Evolutionary conservation across 2,329 filamentous ascomycete species (phyloP).

Genomic region (Chaetomiaceae sp.): DNA sequence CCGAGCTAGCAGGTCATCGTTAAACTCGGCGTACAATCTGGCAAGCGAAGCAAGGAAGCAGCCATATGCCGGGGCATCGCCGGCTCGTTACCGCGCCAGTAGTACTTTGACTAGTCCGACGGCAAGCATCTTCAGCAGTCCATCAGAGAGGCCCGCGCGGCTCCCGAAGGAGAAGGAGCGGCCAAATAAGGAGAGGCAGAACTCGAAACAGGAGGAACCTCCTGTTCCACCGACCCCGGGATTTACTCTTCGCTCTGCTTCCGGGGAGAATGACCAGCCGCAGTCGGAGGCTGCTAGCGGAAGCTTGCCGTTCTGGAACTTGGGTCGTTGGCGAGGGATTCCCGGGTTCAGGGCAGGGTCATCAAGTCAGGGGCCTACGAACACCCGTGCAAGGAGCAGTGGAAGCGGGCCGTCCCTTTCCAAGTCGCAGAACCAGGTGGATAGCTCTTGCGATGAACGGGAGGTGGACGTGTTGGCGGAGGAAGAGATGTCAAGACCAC

Average conservation of each 20-base stretch:
- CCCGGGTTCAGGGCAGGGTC: slow-evolving; percentile 30
- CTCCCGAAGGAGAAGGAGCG: slow-evolving; percentile 6
- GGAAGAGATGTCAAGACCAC: no score
- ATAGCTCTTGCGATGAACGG: not conserved
- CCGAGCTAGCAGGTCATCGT: slow-evolving; percentile 39
- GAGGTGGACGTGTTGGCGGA: slow-evolving; percentile 5
- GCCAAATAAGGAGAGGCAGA: slow-evolving; percentile 17
- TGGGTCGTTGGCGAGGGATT: slow-evolving; percentile 49
- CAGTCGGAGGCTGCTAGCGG: not conserved
- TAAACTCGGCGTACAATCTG: slow-evolving; percentile 36
- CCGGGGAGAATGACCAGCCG: slow-evolving; percentile 36
- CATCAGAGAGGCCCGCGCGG: slow-evolving; percentile 10
- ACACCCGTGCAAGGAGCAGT: slow-evolving; percentile 12
- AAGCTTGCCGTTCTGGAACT: slow-evolving; percentile 52
- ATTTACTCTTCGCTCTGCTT: slow-evolving; percentile 46
- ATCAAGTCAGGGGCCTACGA: slow-evolving; percentile 17
- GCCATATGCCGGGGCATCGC: slow-evolving; percentile 36
- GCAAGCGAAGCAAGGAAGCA: slow-evolving; percentile 45
- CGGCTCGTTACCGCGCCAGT: slow-evolving; percentile 15
- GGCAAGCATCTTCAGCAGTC: slow-evolving; percentile 30
- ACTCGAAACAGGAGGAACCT: slow-evolving; percentile 24
- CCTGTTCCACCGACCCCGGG: slow-evolving; percentile 50
- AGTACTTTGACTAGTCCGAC: slow-evolving; percentile 37
- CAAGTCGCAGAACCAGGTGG: slow-evolving; percentile 16
- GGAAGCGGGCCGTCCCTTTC: slow-evolving; percentile 25